Conservation (phyloP, 2,329 filamentous ascomycete genomes). For the Bimuria novae-zelandiae region DNA sequence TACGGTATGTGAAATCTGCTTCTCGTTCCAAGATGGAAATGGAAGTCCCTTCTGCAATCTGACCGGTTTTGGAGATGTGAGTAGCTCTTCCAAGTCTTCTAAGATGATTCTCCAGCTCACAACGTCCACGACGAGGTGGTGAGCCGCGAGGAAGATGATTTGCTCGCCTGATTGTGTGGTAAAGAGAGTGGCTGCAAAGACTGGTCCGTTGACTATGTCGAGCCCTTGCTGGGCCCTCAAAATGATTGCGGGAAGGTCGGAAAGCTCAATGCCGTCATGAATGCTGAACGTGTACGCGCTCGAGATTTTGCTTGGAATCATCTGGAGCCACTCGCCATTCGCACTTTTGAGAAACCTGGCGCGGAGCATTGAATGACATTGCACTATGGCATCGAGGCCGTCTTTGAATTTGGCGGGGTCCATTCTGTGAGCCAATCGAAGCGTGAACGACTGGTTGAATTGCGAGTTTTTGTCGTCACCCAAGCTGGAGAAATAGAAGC, state of each 20-base stretch:
- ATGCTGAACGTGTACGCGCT: conserved; percentile 28
- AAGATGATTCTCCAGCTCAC: conserved; percentile 42
- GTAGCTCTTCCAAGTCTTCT: conserved; percentile 37
- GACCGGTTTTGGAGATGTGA: conserved; percentile 18
- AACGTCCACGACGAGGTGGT: conserved; percentile 42
- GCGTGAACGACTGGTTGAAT: conserved; percentile 54
- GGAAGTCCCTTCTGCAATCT: conserved; percentile 27
- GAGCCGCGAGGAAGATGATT: conserved; percentile 35
- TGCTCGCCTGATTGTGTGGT: conserved; percentile 21
- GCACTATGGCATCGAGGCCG: conserved; percentile 29
- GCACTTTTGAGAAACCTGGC: conserved; percentile 30
- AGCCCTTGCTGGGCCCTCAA: conserved; percentile 31
- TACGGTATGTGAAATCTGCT: conserved; percentile 27
- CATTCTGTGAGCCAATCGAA: conserved; percentile 40
- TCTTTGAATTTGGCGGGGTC: conserved; percentile 26
- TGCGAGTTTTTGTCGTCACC: conserved; percentile 39
- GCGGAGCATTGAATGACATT: conserved; percentile 41
- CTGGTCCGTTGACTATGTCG: conserved; percentile 33
- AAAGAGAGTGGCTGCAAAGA: conserved; percentile 36
- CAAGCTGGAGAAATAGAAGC: conserved; percentile 48
- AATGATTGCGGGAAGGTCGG: conserved; percentile 21
- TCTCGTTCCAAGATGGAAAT: conserved; percentile 38
- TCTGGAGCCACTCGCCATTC: conserved; percentile 29
- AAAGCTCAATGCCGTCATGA: conserved; percentile 14
- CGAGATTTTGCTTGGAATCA: conserved; percentile 12